Percentiles rank a stretch among this genome's conserved stretches.
Conservation (phyloP, 192 early-diverging fungal species). For the Geranomyces variabilis region DNA sequence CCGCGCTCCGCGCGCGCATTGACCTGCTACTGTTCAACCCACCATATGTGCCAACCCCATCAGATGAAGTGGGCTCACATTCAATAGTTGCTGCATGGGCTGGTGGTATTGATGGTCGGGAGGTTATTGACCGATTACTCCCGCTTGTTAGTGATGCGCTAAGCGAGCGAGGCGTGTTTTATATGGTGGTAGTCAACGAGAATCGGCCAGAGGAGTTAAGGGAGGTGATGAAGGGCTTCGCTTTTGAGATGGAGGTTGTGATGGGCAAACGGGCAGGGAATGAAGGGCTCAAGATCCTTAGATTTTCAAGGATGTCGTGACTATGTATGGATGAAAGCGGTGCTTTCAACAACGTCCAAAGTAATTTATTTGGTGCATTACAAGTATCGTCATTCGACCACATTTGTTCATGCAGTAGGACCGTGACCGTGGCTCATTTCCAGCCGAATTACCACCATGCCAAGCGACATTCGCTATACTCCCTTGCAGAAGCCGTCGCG, state of each 20-base stretch:
- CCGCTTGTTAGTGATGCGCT: slow-evolving; percentile 74
- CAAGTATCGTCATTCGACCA: no score
- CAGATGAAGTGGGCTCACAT: slow-evolving; percentile 73
- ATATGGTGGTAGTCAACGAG: slow-evolving; percentile 82
- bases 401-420: no score
- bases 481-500: slow-evolving; percentile 9
- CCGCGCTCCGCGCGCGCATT: slow-evolving; percentile 58
- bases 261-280: slow-evolving; percentile 40
- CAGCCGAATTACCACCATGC: no score
- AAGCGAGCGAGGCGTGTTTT: slow-evolving; percentile 74
- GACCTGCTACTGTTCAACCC: slow-evolving; percentile 94
- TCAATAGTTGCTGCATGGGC: slow-evolving; percentile 90
- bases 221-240: slow-evolving; percentile 56
- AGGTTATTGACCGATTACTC: slow-evolving; percentile 80
- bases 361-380: no score
- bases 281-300: slow-evolving; percentile 39
- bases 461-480: slow-evolving; percentile 16
- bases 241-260: slow-evolving; percentile 45
- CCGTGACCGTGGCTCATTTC: no score
- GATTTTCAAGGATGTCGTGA: slow-evolving; percentile 18
- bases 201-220: slow-evolving; percentile 85
- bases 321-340: neutral
- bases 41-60: slow-evolving; percentile 89
- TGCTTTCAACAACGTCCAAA: no score
- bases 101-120: slow-evolving; percentile 85